Conservation (phyloP, 1,284 basidiomycete genomes). For the Rhodotorula sp. region DNA sequence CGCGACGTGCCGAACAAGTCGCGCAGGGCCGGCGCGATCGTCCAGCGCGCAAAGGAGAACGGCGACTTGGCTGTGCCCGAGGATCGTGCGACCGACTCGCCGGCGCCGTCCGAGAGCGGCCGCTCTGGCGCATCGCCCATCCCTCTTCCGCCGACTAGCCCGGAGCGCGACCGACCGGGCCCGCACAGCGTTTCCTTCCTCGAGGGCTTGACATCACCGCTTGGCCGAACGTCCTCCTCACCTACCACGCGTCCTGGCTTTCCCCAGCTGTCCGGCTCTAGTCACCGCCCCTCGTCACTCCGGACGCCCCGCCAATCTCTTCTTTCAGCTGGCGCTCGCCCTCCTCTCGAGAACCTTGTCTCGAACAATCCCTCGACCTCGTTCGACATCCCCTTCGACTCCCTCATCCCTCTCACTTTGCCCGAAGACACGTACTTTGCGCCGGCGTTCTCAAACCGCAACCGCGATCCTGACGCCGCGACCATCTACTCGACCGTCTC, state of each 20-base stretch:
- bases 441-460: conserved; percentile 47
- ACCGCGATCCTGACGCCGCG: conserved; percentile 69
- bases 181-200: conserved; percentile 34
- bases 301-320: conserved; percentile 24
- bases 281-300: conserved; percentile 36
- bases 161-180: conserved; percentile 21
- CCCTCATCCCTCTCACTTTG: conserved; percentile 73
- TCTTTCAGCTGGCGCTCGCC: conserved; percentile 7
- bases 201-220: conserved; percentile 26
- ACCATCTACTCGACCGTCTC: conserved; percentile 79
- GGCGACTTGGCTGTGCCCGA: conserved; percentile 5
- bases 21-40: conserved; percentile 16
- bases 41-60: conserved; percentile 6
- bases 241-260: conserved; percentile 17
- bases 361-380: conserved; percentile 53
- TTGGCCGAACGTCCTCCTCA: conserved; percentile 32
- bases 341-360: conserved; percentile 12
- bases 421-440: conserved; percentile 69
- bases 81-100: conserved; percentile 8
- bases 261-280: conserved; percentile 4
- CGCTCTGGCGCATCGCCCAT: conserved; percentile 2
- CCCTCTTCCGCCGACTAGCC: conserved; percentile 12
- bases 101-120: background rate
- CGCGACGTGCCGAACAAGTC: conserved; percentile 55
- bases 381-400: conserved; percentile 75